A percentile compares a stretch with the other conserved stretches of the same genome.
Conservation (phyloP, 2,329 filamentous ascomycete species). For the Microcyclospora pomicola region DNA sequence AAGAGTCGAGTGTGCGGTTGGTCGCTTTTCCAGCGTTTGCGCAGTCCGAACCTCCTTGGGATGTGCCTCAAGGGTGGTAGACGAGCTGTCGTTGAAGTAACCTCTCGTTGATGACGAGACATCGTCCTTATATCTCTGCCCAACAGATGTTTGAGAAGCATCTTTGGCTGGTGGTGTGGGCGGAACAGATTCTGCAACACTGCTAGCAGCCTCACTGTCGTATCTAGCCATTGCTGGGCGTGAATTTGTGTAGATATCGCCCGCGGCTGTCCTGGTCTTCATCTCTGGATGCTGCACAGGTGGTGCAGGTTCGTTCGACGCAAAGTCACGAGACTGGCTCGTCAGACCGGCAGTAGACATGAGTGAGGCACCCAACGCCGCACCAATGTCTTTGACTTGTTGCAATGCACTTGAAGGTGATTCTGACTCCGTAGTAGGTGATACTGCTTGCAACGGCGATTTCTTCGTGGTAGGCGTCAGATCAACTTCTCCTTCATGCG, state of each 20-base stretch:
- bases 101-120: neutral
- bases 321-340: constrained; percentile 22
- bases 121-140: neutral
- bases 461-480: constrained; percentile 23
- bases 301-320: constrained; percentile 10
- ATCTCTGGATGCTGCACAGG: constrained; percentile 15
- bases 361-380: constrained; percentile 34
- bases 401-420: constrained; percentile 17
- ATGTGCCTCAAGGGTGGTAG: constrained; percentile 21
- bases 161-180: constrained; percentile 38
- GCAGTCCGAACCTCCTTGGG: neutral
- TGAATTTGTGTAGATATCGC: constrained; percentile 4
- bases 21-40: neutral
- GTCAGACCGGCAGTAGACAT: constrained; percentile 25
- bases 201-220: constrained; percentile 6
- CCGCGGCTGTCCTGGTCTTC: constrained; percentile 7
- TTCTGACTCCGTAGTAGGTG: neutral
- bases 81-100: neutral
- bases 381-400: constrained; percentile 33
- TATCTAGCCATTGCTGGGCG: constrained; percentile 2
- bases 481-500: constrained; percentile 14
- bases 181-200: constrained; percentile 9
- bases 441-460: constrained; percentile 10
- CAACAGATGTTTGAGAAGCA: constrained; percentile 15
- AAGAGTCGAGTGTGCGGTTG: constrained; percentile 2